Evolutionary conservation across 2,329 filamentous ascomycete species (phyloP), one percentile per base, ranked within the genome.

Genomic region (Fusarium sp.): DNA sequence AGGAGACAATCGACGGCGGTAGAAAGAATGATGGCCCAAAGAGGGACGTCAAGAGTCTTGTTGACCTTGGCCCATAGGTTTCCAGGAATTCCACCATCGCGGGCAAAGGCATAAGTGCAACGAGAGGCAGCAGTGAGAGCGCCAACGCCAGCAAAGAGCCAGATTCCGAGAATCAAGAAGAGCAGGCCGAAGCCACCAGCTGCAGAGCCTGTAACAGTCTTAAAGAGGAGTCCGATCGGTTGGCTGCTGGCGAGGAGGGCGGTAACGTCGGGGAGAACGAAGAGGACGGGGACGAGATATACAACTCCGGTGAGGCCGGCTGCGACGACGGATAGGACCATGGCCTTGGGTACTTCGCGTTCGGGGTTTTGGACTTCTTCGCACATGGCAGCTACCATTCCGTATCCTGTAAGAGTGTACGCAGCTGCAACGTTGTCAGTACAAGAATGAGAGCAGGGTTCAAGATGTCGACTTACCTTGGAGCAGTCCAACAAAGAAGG

Each of bases 211-310:
- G 93, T 95, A 9, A 91, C 93, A 0, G 85, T 91, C 83, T 93
- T 93, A 87, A 95, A 95, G 33, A 95, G 85, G 6, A 92, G 85
- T 8, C 92, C 92, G 72, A 95, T 93, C 1, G 94, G 93, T 78
- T 95, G 93, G 20, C 91, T 92, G 68, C 90, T 93, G 10, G 91
- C 81, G 32, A 93, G 89, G 15, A 95, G 88, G 20, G 84, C 81
- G 67, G 88, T 77, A 6, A 95, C 87, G 60, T 92, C 87, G 0
- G 93, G 93, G 37, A 95, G 85, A 43, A 94, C 91, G 80, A 95
- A 95, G 35, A 95, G 87, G 71, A 95, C 87, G 0, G 93, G 92
- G 57, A 95, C 89, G 25, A 95, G 82, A 81, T 93, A 95, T 73
- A 83, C 60, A 70, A 83, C 87, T 35, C 91, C 91, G 2, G 91